Conservation (phyloP, 2,329 filamentous ascomycete genomes). For the Penicillium sp. region DNA sequence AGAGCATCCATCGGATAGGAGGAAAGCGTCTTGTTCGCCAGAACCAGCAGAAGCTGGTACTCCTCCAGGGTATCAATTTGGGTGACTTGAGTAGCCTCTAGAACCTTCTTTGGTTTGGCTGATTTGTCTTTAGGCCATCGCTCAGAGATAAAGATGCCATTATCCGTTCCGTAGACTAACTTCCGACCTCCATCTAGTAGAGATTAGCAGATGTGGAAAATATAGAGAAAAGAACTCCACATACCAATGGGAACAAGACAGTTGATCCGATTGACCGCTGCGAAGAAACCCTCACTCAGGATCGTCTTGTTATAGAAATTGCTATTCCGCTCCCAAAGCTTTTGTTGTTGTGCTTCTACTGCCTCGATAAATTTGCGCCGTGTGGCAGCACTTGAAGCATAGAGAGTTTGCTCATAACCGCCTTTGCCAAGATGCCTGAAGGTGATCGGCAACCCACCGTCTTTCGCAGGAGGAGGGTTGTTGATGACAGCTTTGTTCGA, state of each 20-base stretch:
- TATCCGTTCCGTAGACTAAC: slow-evolving; percentile 89
- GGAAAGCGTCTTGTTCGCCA: slow-evolving; percentile 87
- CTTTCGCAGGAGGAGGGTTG: slow-evolving; percentile 54
- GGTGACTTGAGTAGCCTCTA: slow-evolving; percentile 83
- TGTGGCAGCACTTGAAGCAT: slow-evolving; percentile 77
- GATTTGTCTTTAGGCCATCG: slow-evolving; percentile 78
- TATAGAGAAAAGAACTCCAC: slow-evolving; percentile 28
- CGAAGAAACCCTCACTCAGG: slow-evolving; percentile 85
- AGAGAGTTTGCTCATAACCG: slow-evolving; percentile 88
- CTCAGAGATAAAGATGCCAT: slow-evolving; percentile 87
- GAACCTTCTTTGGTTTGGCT: slow-evolving; percentile 70
- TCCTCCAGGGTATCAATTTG: slow-evolving; percentile 96
- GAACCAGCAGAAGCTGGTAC: slow-evolving; percentile 83
- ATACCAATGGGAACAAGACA: slow-evolving; percentile 87
- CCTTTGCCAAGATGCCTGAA: slow-evolving; percentile 95
- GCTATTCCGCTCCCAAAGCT: slow-evolving; percentile 67
- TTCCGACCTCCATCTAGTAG: slow-evolving; percentile 82
- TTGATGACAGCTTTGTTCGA: slow-evolving; percentile 53
- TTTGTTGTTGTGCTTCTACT: slow-evolving; percentile 85
- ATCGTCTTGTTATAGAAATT: slow-evolving; percentile 67
- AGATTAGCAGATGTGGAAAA: slow-evolving; percentile 16
- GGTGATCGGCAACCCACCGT: slow-evolving; percentile 82
- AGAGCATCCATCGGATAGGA: slow-evolving; percentile 86
- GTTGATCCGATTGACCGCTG: slow-evolving; percentile 81
- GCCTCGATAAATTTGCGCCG: slow-evolving; percentile 96